Percentiles rank a stretch among this genome's conserved stretches.
Evolutionary conservation across 108 stramenopile genomes (phyloP).

Genomic region (Nannochloropsis salina): DNA sequence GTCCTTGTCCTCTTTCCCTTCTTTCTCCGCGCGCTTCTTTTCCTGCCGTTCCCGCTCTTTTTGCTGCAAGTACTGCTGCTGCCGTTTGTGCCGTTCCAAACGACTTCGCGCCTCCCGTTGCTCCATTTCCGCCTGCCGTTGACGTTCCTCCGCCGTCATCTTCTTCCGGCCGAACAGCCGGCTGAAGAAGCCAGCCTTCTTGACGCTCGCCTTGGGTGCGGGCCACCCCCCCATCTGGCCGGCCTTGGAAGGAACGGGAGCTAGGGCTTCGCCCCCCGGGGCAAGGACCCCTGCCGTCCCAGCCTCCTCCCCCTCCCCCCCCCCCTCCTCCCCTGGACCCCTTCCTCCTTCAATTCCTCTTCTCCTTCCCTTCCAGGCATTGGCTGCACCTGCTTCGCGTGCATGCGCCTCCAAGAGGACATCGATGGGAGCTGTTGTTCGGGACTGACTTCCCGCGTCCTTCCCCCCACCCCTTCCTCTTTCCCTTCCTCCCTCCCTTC

Average conservation of each 20-base stretch:
- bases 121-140: not conserved
- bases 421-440: not conserved
- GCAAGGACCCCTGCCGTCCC: conserved; percentile 63
- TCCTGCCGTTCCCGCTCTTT: no score
- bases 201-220: conserved; percentile 58
- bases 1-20: no score
- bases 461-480: not conserved
- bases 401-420: not conserved
- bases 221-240: not conserved
- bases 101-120: not conserved
- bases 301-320: not conserved
- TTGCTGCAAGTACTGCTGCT: not conserved
- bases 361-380: not conserved
- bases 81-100: not conserved
- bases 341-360: no score
- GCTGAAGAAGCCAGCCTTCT: conserved; percentile 93
- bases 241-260: conserved; percentile 57
- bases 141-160: not conserved
- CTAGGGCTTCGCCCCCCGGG: conserved; percentile 93
- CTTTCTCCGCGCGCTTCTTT: no score
- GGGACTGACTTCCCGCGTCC: not conserved
- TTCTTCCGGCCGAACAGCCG: conserved; percentile 60
- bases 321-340: not conserved
- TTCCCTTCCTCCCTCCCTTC: conserved; percentile 6
- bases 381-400: not conserved